Percentiles rank a stretch among this genome's conserved stretches.
Evolutionary conservation across 2,329 filamentous ascomycete genomes (phyloP).

Genomic region (Fusarium succisae): DNA sequence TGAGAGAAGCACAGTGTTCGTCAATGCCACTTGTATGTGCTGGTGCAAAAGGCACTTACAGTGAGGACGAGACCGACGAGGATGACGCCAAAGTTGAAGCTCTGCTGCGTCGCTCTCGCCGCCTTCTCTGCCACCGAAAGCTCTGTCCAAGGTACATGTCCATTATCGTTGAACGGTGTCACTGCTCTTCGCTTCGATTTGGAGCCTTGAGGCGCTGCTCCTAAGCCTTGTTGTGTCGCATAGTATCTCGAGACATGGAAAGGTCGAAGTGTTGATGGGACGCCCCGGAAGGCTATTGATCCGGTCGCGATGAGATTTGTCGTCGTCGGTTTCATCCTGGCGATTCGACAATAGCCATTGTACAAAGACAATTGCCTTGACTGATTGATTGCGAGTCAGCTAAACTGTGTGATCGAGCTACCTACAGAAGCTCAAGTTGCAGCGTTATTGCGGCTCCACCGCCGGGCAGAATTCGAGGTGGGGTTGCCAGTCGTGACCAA

Average conservation of each 20-base stretch:
- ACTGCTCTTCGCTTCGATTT: slow-evolving; percentile 73
- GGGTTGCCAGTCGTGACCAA: slow-evolving; percentile 41
- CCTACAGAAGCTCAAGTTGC: slow-evolving; percentile 1
- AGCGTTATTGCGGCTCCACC: slow-evolving; percentile 42
- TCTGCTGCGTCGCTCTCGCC: slow-evolving; percentile 87
- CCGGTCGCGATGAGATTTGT: slow-evolving; percentile 51
- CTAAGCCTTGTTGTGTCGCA: slow-evolving; percentile 65
- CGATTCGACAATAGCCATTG: slow-evolving; percentile 49
- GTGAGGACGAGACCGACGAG: slow-evolving; percentile 79
- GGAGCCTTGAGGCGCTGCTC: slow-evolving; percentile 52
- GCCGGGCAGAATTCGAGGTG: slow-evolving; percentile 49
- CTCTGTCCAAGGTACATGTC: slow-evolving; percentile 81
- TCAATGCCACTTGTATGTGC: not conserved
- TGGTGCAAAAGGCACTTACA: slow-evolving; percentile 54
- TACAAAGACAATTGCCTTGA: slow-evolving; percentile 36
- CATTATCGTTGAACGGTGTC: slow-evolving; percentile 87
- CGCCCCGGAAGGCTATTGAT: slow-evolving; percentile 42
- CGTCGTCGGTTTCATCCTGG: slow-evolving; percentile 58
- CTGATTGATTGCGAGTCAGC: not conserved
- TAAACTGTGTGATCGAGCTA: not conserved
- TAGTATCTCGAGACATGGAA: slow-evolving; percentile 60
- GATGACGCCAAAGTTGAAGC: slow-evolving; percentile 85
- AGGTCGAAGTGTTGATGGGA: slow-evolving; percentile 47
- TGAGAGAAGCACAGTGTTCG: slow-evolving; percentile 46
- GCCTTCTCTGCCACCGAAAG: slow-evolving; percentile 81